phyloP scores from a whole-genome alignment of 805 yeast genomes.

The Kuraishia capsulata region DNA sequence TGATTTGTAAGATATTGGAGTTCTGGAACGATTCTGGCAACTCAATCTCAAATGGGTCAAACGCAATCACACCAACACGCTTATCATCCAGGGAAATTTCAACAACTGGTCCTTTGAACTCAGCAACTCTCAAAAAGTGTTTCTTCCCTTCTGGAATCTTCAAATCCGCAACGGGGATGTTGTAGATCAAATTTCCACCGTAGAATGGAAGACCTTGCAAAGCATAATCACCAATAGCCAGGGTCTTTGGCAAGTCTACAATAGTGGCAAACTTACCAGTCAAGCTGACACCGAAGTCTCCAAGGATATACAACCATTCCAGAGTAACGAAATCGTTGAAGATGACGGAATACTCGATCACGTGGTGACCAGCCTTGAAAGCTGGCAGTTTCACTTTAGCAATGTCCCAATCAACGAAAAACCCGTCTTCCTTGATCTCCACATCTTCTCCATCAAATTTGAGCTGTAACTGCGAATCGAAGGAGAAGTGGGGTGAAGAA shows the following conservation, averaged over 20 bases:
- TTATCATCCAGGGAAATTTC: not conserved
- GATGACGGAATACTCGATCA: conserved; percentile 4
- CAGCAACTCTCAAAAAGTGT: conserved; percentile 2
- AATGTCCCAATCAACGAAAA: conserved; percentile 2
- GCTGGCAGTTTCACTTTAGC: conserved; percentile 4
- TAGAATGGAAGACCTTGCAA: conserved; percentile 8
- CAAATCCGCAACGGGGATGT: conserved; percentile 4
- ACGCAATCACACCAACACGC: not conserved
- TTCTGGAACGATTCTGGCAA: not conserved
- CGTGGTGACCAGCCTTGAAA: conserved; percentile 7
- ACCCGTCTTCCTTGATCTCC: not conserved
- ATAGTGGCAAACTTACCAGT: conserved; percentile 5
- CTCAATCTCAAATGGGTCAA: not conserved
- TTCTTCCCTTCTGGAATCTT: not conserved
- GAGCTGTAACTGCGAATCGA: not conserved
- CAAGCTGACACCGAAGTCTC: conserved; percentile 6
- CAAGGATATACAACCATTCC: conserved; percentile 6
- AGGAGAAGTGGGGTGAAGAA: not conserved
- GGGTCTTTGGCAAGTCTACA: conserved; percentile 1
- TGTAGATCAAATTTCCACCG: conserved; percentile 6
- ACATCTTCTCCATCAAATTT: not conserved
- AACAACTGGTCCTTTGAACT: conserved; percentile 5
- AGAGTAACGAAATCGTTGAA: conserved; percentile 5
- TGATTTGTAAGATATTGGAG: not conserved
- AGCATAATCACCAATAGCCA: conserved; percentile 5